Evolutionary conservation across 2,329 filamentous ascomycete species (phyloP), one percentile per base, ranked within the genome.

Genomic region (Phyllosticta citrichinensis): DNA sequence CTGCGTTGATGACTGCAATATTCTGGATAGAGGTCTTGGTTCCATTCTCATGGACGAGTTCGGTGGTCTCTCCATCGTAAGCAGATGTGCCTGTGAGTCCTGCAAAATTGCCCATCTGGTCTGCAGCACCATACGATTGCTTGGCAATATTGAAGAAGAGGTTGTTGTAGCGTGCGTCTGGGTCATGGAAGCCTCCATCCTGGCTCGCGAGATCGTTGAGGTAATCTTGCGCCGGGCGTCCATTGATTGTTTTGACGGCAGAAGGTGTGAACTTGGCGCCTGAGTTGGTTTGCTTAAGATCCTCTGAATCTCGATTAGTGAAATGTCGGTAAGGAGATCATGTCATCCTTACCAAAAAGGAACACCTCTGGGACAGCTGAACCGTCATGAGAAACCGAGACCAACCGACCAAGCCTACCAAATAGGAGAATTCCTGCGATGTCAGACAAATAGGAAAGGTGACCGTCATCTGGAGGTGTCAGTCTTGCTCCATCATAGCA

Each of bases 111-210:
- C 40, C 22, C n/a, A 12, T 20, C 30, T 24, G 25, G 17, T 47
- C 40, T 17, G 40, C 2, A 9, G 24, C 20, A 11, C 59, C 60
- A 66, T 72, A 8, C 5, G 71, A 69, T 25, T 69, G 67, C 17
- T 69, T 64, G 12, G 70, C 62, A 51, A 73, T 72, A 14, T 68
- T 71, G 9, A 69, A 67, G 62, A 77, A 76, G 1, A 76, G 56
- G 1, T 66, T 66, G 55, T 77, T 77, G 69, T 74, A 77, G 53
- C 73, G 68, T 5, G 72, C 71, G 61, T 77, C 73, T 1, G 71
- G 71, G 59, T 77, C 75, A 22, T 76, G 74, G 33, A 69, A 71
- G 40, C 66, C 65, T 8, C n/a, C 47, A 17, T 68, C 68, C 30
- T 70, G 63, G 0, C 65, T 57, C 25, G 74, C 72, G n/a, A 68